Conservation (phyloP, 1,284 basidiomycete genomes). For the Coniferiporia weirii region DNA sequence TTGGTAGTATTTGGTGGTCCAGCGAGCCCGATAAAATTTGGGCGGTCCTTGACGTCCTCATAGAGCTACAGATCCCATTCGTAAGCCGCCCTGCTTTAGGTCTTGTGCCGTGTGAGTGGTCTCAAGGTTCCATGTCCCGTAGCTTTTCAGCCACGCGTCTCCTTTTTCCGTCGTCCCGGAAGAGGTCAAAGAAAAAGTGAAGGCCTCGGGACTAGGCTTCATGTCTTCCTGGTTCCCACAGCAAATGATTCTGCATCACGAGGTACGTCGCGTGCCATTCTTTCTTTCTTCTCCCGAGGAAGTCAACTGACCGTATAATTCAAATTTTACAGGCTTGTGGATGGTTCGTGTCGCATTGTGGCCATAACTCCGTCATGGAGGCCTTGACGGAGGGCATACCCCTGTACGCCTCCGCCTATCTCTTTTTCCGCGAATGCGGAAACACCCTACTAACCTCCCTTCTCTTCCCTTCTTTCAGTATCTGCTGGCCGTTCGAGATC, state of each 20-base stretch:
- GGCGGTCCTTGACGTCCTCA: constrained; percentile 13
- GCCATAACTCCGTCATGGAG: constrained; percentile 20
- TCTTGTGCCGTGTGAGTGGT: not conserved
- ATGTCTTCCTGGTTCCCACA: constrained; percentile 18
- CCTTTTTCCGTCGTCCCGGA: constrained; percentile 10
- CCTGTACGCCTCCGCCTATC: constrained; percentile 8
- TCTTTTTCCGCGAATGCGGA: not conserved
- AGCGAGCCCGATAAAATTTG: constrained; percentile 16
- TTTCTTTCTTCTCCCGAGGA: not conserved
- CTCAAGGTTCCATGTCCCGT: not conserved
- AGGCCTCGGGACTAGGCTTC: constrained; percentile 13
- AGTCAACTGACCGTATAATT: not conserved
- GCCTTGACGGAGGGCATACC: constrained; percentile 18
- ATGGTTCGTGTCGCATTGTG: constrained; percentile 20
- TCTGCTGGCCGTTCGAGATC: constrained; percentile 25
- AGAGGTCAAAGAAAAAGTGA: constrained; percentile 6
- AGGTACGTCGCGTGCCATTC: not conserved
- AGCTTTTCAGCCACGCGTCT: constrained; percentile 17
- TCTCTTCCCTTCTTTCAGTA: constrained; percentile 16
- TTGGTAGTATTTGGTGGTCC: constrained; percentile 18
- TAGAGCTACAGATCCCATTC: constrained; percentile 15
- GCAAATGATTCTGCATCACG: constrained; percentile 17
- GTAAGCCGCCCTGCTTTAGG: constrained; percentile 2
- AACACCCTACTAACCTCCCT: too few species aligned
- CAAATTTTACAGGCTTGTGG: constrained; percentile 16